Conservation (phyloP, 2,329 filamentous ascomycete species). For the Coniochaeta sp. region DNA sequence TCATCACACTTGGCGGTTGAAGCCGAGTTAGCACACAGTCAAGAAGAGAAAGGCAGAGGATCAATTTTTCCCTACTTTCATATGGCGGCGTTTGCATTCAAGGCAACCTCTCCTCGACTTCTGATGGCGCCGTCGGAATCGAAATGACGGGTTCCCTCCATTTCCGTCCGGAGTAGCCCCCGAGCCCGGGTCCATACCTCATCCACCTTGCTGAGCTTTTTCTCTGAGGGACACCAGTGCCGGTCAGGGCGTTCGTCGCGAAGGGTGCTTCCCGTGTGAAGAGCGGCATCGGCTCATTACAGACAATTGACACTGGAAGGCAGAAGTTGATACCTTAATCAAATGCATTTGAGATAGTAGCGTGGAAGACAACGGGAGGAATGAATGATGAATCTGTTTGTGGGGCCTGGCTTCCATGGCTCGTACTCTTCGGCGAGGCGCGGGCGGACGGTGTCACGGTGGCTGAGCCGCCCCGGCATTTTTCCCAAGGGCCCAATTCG, state of each 20-base stretch:
- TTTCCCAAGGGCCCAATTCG: not conserved
- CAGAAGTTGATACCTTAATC: no score
- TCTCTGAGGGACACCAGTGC: not conserved
- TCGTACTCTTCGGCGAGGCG: not conserved
- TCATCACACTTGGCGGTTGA: constrained; percentile 20
- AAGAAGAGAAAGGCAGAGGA: not conserved
- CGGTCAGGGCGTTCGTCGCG: not conserved
- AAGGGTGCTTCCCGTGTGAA: not conserved
- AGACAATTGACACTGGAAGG: not conserved
- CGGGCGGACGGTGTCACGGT: not conserved
- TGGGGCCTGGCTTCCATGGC: not conserved
- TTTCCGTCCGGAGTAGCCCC: not conserved
- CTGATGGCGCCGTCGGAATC: constrained; percentile 11
- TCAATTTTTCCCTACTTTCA: constrained; percentile 14
- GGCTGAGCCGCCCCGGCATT: not conserved
- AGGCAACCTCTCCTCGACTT: constrained; percentile 23
- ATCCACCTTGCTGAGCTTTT: not conserved
- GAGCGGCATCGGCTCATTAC: not conserved
- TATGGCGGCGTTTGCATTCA: constrained; percentile 24
- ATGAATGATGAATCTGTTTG: not conserved
- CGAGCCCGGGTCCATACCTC: not conserved
- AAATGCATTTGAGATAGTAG: not conserved
- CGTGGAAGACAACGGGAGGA: not conserved
- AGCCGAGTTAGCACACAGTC: not conserved
- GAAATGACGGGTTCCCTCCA: not conserved